Evolutionary conservation across 352 stramenopile species (phyloP).

Genomic region (Globisporangium splendens): DNA sequence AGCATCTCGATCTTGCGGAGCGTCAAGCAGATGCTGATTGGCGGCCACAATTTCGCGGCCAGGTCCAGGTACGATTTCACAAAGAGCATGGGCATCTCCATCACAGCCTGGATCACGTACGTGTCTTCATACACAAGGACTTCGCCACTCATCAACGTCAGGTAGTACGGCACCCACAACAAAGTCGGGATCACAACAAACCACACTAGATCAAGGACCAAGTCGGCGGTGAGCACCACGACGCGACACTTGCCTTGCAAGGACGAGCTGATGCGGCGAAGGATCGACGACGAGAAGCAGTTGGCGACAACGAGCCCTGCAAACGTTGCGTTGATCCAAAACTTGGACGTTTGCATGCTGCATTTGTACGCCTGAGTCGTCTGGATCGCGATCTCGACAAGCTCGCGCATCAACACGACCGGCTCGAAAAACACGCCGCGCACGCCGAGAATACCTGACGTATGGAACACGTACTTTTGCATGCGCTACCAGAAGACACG

Average conservation of each 20-base stretch:
- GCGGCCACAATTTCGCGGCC: conserved; percentile 17
- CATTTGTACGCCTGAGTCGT: conserved; percentile 16
- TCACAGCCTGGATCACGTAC: conserved; percentile 18
- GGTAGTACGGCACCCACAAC: conserved; percentile 13
- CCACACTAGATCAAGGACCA: conserved; percentile 20
- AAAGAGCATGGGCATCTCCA: conserved; percentile 17
- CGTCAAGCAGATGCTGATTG: conserved; percentile 14
- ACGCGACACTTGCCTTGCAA: conserved; percentile 1
- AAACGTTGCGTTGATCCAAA: too few relatives aligned
- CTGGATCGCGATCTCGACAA: conserved; percentile 21
- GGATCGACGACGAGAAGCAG: too few relatives aligned
- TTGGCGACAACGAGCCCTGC: too few relatives aligned
- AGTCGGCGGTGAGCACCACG: conserved; percentile 12
- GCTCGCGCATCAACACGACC: conserved; percentile 16
- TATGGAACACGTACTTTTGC: not conserved
- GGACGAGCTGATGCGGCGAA: too few relatives aligned
- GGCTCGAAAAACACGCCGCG: conserved; percentile 19
- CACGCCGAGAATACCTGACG: conserved; percentile 4
- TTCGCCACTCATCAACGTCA: conserved; percentile 6
- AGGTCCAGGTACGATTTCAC: conserved; percentile 14
- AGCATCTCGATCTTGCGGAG: conserved; percentile 16
- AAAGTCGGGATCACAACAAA: conserved; percentile 13
- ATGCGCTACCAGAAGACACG: not conserved
- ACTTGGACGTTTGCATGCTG: too few relatives aligned
- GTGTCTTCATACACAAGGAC: conserved; percentile 17